A percentile compares a stretch with the other conserved stretches of the same genome.
Evolutionary conservation across 768 basidiomycete genomes (phyloP).

Genomic region (Trametes maxima): DNA sequence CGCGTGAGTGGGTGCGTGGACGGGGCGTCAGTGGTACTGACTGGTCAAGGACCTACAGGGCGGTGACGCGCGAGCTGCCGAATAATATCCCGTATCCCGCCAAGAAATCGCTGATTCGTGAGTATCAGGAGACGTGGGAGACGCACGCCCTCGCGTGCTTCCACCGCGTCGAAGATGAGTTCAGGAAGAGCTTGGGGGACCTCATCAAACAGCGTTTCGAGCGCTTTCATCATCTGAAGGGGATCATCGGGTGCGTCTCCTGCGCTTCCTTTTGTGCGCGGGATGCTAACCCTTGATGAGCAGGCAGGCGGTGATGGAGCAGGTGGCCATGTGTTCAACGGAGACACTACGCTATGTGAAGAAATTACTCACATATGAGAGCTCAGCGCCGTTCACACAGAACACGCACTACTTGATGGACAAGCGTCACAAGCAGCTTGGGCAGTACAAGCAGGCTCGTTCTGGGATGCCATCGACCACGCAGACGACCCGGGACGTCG

Average conservation of each 20-base stretch:
- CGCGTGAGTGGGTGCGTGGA: slow-evolving; percentile 31
- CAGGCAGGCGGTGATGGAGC: slow-evolving; percentile 1
- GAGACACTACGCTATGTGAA: slow-evolving; percentile 12
- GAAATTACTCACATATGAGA: slow-evolving; percentile 18
- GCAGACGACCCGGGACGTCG: background rate
- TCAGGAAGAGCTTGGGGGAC: slow-evolving; percentile 32
- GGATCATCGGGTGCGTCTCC: slow-evolving; percentile 36
- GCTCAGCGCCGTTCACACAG: slow-evolving; percentile 40
- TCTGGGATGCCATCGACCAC: background rate
- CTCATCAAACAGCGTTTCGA: slow-evolving; percentile 41
- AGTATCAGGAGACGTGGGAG: slow-evolving; percentile 42
- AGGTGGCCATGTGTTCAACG: background rate
- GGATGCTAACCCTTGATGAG: background rate
- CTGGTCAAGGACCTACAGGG: slow-evolving; percentile 26
- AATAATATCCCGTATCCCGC: slow-evolving; percentile 47
- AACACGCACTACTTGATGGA: slow-evolving; percentile 40
- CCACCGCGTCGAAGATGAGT: slow-evolving; percentile 35
- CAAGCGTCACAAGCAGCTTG: slow-evolving; percentile 14
- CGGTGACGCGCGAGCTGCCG: slow-evolving; percentile 46
- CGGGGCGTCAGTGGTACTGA: background rate
- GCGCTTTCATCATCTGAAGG: slow-evolving; percentile 39
- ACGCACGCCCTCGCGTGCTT: slow-evolving; percentile 39
- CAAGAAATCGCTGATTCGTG: slow-evolving; percentile 42
- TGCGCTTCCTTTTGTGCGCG: too few species aligned
- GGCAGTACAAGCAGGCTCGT: slow-evolving; percentile 42